phyloP scores from a whole-genome alignment of 257 asterid species.

The Primulina huaijiensis region DNA sequence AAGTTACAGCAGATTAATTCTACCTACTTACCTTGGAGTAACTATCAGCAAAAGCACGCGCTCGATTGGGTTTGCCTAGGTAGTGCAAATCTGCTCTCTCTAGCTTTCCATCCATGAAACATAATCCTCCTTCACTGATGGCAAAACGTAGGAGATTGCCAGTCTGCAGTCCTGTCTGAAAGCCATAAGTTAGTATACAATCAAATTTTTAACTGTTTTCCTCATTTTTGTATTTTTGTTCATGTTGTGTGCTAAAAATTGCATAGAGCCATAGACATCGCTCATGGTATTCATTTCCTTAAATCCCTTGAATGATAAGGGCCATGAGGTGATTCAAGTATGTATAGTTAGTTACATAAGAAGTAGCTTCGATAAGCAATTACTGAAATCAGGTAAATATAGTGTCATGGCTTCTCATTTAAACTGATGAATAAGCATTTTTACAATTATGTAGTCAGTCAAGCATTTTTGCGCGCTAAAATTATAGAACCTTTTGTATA shows the following conservation, averaged over 20 bases:
- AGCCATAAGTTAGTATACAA: constrained; percentile 9
- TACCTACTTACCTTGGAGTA: constrained; percentile 69
- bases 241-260: background rate
- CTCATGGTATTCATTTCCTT: constrained; percentile 9
- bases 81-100: constrained; percentile 82
- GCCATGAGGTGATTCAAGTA: background rate
- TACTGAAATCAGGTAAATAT: background rate
- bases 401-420: constrained; percentile 6
- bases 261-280: background rate
- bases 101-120: constrained; percentile 61
- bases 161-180: constrained; percentile 57
- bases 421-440: background rate
- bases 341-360: background rate
- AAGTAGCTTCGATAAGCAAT: background rate
- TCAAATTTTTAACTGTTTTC: background rate
- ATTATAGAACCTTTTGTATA: constrained; percentile 59
- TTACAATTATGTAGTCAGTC: background rate
- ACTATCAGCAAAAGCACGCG: constrained; percentile 87
- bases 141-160: constrained; percentile 78
- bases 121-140: constrained; percentile 54
- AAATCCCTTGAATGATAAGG: background rate
- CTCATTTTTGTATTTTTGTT: background rate
- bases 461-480: background rate
- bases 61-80: constrained; percentile 72
- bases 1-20: background rate